Conservation (phyloP, 2,329 filamentous ascomycete species). For the Colletotrichum cuscutae region DNA sequence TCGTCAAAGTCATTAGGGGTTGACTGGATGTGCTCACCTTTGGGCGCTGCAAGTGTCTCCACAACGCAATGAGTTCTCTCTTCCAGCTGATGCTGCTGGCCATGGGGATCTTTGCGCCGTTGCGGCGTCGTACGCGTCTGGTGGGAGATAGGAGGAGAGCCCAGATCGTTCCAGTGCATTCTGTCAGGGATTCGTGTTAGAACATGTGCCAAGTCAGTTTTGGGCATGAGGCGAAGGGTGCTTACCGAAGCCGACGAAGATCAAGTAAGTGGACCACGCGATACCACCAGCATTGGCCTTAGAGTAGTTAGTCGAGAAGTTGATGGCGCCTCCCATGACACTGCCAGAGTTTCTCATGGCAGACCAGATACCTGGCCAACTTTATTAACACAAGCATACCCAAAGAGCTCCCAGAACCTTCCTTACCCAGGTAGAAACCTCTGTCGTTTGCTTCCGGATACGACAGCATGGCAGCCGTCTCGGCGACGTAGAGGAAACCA, state of each 20-base stretch:
- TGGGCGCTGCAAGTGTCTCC: constrained; percentile 34
- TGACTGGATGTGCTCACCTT: constrained; percentile 28
- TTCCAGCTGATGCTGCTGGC: constrained; percentile 36
- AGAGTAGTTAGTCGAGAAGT: constrained; percentile 54
- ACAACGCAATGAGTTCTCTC: constrained; percentile 39
- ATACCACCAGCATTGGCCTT: constrained; percentile 39
- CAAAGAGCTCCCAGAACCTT: not conserved
- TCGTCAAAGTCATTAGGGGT: not conserved
- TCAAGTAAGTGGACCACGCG: constrained; percentile 41
- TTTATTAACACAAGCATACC: accelerated
- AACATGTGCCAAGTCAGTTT: not conserved
- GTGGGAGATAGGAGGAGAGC: constrained; percentile 42
- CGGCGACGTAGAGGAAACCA: constrained; percentile 41
- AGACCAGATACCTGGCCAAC: constrained; percentile 38
- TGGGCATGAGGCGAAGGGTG: not conserved
- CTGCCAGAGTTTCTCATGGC: constrained; percentile 39
- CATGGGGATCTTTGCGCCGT: constrained; percentile 41
- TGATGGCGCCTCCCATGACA: constrained; percentile 58
- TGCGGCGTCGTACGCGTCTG: constrained; percentile 40
- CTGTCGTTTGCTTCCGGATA: constrained; percentile 35
- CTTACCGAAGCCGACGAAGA: constrained; percentile 41
- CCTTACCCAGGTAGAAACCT: constrained; percentile 34
- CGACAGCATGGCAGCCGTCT: constrained; percentile 41
- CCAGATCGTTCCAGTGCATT: constrained; percentile 41
- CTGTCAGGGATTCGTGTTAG: not conserved